These are phyloP conservation scores for Adansonia grandidieri DNA, from an alignment of 441 rosid genomes.

Conservation along the genomic window DNA sequence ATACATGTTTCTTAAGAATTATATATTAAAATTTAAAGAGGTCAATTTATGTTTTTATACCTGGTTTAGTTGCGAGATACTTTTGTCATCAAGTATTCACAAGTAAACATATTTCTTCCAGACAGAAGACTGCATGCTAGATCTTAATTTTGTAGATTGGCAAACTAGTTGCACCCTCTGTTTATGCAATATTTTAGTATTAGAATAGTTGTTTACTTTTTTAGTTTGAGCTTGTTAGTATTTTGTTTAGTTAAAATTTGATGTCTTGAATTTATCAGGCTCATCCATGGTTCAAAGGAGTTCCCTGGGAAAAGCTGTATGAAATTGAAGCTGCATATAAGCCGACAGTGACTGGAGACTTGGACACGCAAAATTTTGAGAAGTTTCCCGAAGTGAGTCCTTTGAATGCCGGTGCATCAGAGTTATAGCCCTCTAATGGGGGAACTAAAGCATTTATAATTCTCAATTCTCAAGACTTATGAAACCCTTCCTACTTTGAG, in stretches of 20 bases:
- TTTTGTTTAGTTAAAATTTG: neutral
- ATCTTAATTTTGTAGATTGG: slow-evolving; percentile 21
- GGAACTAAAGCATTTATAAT: neutral
- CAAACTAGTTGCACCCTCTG: slow-evolving; percentile 14
- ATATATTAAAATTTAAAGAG: slow-evolving; percentile 20
- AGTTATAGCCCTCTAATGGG: slow-evolving; percentile 1
- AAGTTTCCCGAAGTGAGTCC: slow-evolving; percentile 91
- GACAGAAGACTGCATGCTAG: neutral
- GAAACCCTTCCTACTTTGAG: slow-evolving; percentile 6
- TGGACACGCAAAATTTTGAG: slow-evolving; percentile 95
- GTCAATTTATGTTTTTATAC: neutral
- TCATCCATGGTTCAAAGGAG: slow-evolving; percentile 77
- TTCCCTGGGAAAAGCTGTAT: slow-evolving; percentile 83
- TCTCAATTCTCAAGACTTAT: neutral
- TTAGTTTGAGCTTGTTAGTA: slow-evolving; percentile 21
- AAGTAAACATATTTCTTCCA: slow-evolving; percentile 18
- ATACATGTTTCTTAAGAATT: slow-evolving; percentile 7
- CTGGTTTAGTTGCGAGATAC: slow-evolving; percentile 11
- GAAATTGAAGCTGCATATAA: slow-evolving; percentile 83
- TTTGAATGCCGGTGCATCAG: slow-evolving; percentile 33
- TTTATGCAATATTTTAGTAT: neutral
- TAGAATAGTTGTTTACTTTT: neutral
- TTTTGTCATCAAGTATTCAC: neutral
- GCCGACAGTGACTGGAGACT: slow-evolving; percentile 82
- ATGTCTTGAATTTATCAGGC: slow-evolving; percentile 43